phyloP scores from a whole-genome alignment of 1,139 yeast species.

The Pichia norvegensis region DNA sequence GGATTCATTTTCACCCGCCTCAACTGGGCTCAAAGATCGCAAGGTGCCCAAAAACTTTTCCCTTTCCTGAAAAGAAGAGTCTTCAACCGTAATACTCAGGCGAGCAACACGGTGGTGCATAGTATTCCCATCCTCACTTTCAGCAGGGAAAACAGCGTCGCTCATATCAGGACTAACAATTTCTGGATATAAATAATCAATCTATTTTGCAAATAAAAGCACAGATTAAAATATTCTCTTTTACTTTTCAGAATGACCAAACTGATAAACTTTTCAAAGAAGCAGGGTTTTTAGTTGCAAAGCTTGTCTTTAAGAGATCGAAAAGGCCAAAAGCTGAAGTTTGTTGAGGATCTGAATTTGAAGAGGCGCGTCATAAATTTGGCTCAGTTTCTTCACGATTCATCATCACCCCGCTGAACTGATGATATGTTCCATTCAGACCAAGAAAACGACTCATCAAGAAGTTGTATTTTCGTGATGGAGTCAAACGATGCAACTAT shows the following conservation, averaged over 20 bases:
- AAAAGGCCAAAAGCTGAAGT: no score
- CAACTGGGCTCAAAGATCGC: background rate
- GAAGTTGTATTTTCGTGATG: background rate
- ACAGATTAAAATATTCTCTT: no score
- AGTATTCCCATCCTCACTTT: constrained; percentile 12
- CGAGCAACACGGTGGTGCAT: constrained; percentile 26
- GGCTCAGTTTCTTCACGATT: no score
- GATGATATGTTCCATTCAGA: background rate
- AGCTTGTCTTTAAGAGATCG: no score
- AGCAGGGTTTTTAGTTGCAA: no score
- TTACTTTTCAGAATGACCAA: no score
- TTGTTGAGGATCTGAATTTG: no score
- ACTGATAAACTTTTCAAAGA: no score
- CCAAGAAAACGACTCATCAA: background rate
- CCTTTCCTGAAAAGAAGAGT: constrained; percentile 16
- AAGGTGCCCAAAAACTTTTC: constrained; percentile 12
- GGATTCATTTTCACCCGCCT: background rate
- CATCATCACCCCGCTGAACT: no score
- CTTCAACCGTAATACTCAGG: constrained; percentile 24
- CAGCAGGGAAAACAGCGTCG: background rate
- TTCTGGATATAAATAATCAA: background rate
- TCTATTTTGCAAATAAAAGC: no score
- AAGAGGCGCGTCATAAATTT: no score
- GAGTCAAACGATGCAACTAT: background rate
- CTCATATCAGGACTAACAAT: background rate